These are phyloP conservation scores for Sphaerobolus stellatus DNA, from an alignment of 1,284 basidiomycete species.

Conservation along the genomic window DNA sequence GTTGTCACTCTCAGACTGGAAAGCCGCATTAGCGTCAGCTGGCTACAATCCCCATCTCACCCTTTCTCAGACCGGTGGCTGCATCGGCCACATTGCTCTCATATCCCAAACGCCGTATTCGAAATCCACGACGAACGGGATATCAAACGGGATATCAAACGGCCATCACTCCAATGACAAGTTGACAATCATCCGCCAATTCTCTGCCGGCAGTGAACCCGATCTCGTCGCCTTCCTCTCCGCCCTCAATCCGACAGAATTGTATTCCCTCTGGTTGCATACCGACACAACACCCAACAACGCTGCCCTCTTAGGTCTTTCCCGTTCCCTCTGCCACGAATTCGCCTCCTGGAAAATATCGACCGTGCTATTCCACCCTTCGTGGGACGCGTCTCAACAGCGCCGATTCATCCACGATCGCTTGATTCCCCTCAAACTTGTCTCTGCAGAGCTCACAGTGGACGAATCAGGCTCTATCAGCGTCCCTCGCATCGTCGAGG, in stretches of 20 bases:
- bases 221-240: constrained; percentile 13
- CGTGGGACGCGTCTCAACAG: constrained; percentile 8
- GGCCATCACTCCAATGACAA: neutral
- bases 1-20: neutral
- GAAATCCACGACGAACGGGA: neutral
- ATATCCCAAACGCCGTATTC: neutral
- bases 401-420: constrained; percentile 3
- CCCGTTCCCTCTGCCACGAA: constrained; percentile 19
- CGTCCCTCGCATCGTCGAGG: constrained; percentile 13
- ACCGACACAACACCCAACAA: neutral
- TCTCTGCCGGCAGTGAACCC: constrained; percentile 12
- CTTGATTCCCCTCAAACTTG: constrained; percentile 10
- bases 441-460: constrained; percentile 14
- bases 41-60: neutral
- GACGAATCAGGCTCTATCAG: constrained; percentile 9
- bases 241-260: constrained; percentile 1
- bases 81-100: neutral
- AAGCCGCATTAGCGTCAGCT: neutral
- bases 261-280: constrained; percentile 13
- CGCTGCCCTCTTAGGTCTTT: constrained; percentile 11
- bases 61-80: neutral
- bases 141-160: neutral
- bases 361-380: constrained; percentile 11
- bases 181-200: constrained; percentile 5
- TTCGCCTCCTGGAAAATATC: constrained; percentile 17